Percentiles rank a stretch among this genome's conserved stretches.
Conservation (phyloP, 352 stramenopile genomes). For the Phytophthora foliorum region DNA sequence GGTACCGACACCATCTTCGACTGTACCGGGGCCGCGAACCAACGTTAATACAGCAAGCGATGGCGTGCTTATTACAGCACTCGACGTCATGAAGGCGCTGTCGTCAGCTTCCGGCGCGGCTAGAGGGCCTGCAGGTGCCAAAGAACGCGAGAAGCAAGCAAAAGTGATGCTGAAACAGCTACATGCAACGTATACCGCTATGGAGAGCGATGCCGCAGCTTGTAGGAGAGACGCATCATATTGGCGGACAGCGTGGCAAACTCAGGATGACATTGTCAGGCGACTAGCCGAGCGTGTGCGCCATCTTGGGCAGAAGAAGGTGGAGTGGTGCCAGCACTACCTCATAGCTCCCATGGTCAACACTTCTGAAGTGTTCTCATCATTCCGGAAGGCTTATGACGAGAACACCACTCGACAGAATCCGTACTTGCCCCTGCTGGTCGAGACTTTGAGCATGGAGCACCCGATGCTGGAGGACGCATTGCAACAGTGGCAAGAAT, state of each 20-base stretch:
- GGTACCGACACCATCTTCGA: conserved; percentile 20
- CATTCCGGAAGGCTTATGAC: conserved; percentile 44
- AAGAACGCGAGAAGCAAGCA: conserved; percentile 47
- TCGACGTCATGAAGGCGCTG: conserved; percentile 41
- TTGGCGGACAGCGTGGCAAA: conserved; percentile 49
- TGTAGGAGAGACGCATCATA: conserved; percentile 42
- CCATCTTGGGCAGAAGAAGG: conserved; percentile 45
- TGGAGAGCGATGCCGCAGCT: conserved; percentile 33
- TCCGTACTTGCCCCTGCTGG: conserved; percentile 44
- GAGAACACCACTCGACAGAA: conserved; percentile 43
- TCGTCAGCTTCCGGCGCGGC: conserved; percentile 15
- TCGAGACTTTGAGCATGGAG: conserved; percentile 40
- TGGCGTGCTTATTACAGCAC: conserved; percentile 21
- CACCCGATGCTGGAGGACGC: conserved; percentile 35
- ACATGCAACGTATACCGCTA: conserved; percentile 31
- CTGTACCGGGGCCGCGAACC: neutral
- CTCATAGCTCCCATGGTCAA: conserved; percentile 36
- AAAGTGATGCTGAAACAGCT: conserved; percentile 55
- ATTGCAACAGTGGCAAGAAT: conserved; percentile 37
- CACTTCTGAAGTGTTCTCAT: conserved; percentile 33
- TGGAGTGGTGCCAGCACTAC: conserved; percentile 46
- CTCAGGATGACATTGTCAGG: conserved; percentile 36
- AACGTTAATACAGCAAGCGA: conserved; percentile 1
- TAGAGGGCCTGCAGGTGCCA: conserved; percentile 20
- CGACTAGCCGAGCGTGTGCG: conserved; percentile 29